phyloP scores from a whole-genome alignment of 768 basidiomycete species.

The Crucibulum laeve region DNA sequence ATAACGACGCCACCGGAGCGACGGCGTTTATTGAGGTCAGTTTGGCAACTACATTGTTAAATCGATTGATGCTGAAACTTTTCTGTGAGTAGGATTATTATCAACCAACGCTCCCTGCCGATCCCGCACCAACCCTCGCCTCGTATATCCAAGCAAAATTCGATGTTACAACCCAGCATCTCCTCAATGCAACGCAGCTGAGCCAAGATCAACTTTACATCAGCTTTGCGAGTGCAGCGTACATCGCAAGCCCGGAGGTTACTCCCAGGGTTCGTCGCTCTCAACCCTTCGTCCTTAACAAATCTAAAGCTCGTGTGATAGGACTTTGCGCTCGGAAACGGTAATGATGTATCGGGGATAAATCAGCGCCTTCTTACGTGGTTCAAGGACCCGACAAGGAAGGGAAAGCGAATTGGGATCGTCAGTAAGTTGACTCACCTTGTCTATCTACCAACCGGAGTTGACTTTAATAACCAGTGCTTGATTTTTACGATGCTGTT shows the following conservation, averaged over 20 bases:
- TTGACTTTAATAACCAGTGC: conserved; percentile 23
- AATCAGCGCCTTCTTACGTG: conserved; percentile 40
- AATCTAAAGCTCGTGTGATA: conserved; percentile 9
- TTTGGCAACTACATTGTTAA: neutral
- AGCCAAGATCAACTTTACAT: conserved; percentile 41
- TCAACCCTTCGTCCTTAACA: neutral
- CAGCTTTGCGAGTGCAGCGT: conserved; percentile 42
- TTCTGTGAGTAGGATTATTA: conserved; percentile 32
- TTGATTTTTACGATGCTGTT: conserved; percentile 43
- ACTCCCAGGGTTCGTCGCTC: conserved; percentile 31
- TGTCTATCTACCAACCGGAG: neutral
- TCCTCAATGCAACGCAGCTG: conserved; percentile 34
- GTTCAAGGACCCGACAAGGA: conserved; percentile 32
- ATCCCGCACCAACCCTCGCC: conserved; percentile 22
- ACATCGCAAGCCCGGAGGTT: conserved; percentile 19
- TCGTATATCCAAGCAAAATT: conserved; percentile 39
- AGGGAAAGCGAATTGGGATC: conserved; percentile 40
- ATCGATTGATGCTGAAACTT: neutral
- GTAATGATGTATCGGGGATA: conserved; percentile 29
- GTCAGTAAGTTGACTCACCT: conserved; percentile 30
- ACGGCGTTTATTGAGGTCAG: conserved; percentile 40
- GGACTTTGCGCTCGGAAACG: conserved; percentile 42
- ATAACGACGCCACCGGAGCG: conserved; percentile 31
- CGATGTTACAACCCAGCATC: conserved; percentile 33
- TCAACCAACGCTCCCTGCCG: conserved; percentile 26